Evolutionary conservation across 2,329 filamentous ascomycete genomes (phyloP).

Genomic region (Cladophialophora bantiana): DNA sequence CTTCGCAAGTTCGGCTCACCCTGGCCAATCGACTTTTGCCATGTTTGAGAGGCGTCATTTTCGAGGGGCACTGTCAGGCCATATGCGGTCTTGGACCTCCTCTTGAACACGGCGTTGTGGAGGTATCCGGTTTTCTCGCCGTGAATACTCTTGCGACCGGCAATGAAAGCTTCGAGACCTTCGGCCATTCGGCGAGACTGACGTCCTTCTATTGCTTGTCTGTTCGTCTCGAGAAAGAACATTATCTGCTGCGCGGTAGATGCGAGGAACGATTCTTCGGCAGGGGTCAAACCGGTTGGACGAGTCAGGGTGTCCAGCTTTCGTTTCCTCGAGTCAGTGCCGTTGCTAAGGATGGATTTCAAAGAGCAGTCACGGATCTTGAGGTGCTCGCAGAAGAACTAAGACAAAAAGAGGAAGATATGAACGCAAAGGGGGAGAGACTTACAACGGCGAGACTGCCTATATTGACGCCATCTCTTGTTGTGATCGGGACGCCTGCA

Average conservation of each 20-base stretch:
- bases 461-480: slow-evolving; percentile 45
- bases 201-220: slow-evolving; percentile 40
- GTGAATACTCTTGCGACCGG: slow-evolving; percentile 39
- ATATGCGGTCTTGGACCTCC: slow-evolving; percentile 12
- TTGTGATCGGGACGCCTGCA: slow-evolving; percentile 44
- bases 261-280: slow-evolving; percentile 41
- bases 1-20: background rate
- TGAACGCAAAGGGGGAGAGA: background rate
- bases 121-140: slow-evolving; percentile 42
- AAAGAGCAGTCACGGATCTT: background rate
- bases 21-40: background rate
- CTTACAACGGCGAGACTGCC: slow-evolving; percentile 42
- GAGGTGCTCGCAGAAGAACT: background rate
- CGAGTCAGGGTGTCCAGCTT: slow-evolving; percentile 39
- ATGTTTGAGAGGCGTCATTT: background rate
- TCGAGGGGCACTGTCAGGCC: background rate
- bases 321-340: background rate
- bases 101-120: slow-evolving; percentile 6
- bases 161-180: slow-evolving; percentile 43
- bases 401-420: background rate
- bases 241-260: slow-evolving; percentile 42
- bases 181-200: slow-evolving; percentile 38
- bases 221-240: slow-evolving; percentile 43
- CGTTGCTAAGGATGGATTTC: background rate
- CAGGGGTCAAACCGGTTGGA: slow-evolving; percentile 30